Evolutionary conservation across 371 early-diverging fungal genomes (phyloP).

Genomic region (Rhizopus sp.): DNA sequence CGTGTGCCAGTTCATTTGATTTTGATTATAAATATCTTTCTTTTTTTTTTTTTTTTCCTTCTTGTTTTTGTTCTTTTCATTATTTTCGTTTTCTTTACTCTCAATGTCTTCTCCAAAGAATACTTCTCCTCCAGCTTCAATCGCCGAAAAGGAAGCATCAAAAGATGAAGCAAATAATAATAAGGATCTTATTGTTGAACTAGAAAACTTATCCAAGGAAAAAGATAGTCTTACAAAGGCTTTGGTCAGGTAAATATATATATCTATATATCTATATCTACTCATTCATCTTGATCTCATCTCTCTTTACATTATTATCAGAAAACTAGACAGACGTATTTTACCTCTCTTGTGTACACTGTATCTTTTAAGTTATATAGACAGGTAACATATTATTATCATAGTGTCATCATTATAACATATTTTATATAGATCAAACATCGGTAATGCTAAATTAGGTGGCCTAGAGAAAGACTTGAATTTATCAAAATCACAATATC

Average conservation of each 20-base stretch:
- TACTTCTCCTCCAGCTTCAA: too few relatives aligned
- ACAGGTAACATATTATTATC: constrained; percentile 22
- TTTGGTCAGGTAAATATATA: not conserved
- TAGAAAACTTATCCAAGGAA: not conserved
- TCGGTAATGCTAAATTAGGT: constrained; percentile 48
- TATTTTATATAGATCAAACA: constrained; percentile 33
- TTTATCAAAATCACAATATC: constrained; percentile 26
- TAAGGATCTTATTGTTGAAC: not conserved
- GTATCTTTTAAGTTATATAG: constrained; percentile 41
- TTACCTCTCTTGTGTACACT: constrained; percentile 37
- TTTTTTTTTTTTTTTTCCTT: too few relatives aligned
- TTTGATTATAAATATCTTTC: too few relatives aligned
- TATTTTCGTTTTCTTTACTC: too few relatives aligned
- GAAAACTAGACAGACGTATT: constrained; percentile 37
- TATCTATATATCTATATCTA: too few relatives aligned
- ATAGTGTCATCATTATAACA: not conserved
- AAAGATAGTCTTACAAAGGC: not conserved
- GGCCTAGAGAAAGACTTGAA: constrained; percentile 33
- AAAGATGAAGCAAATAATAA: not conserved
- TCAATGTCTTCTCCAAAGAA: too few relatives aligned
- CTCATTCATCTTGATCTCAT: not conserved
- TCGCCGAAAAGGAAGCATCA: not conserved
- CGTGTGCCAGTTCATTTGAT: too few relatives aligned
- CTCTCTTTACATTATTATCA: not conserved
- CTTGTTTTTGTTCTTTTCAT: too few relatives aligned